Evolutionary conservation across 1,284 basidiomycete species (phyloP).

Genomic region (Sporisorium iseilematis-ciliati): DNA sequence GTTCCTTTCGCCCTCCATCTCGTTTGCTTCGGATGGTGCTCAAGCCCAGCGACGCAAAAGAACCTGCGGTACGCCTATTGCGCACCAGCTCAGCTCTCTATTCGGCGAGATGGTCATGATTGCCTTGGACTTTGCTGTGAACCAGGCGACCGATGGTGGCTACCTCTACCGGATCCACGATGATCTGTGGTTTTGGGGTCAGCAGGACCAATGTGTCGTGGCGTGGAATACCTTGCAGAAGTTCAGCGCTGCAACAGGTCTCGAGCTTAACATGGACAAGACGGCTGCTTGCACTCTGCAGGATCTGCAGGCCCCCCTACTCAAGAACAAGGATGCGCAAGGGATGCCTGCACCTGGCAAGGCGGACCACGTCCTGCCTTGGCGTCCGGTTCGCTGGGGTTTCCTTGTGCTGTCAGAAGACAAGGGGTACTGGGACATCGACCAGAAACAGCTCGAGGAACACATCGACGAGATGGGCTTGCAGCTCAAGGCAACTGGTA

Average conservation of each 20-base stretch:
- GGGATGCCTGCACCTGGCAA: not conserved
- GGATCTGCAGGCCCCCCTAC: not conserved
- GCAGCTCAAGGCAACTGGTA: slow-evolving; percentile 13
- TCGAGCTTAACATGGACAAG: slow-evolving; percentile 14
- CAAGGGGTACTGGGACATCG: slow-evolving; percentile 14
- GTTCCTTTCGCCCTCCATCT: slow-evolving; percentile 10
- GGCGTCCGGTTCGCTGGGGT: slow-evolving; percentile 5
- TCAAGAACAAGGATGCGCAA: not conserved
- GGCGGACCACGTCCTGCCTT: slow-evolving; percentile 4
- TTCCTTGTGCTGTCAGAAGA: slow-evolving; percentile 8
- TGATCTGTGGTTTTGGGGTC: slow-evolving; percentile 15
- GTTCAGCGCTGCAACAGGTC: slow-evolving; percentile 4
- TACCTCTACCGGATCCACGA: slow-evolving; percentile 19
- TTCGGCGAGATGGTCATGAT: slow-evolving; percentile 9
- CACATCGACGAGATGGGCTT: slow-evolving; percentile 13
- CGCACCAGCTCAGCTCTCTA: slow-evolving; percentile 1
- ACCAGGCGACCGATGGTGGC: slow-evolving; percentile 14
- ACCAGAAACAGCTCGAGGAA: slow-evolving; percentile 5
- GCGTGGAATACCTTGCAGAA: slow-evolving; percentile 10
- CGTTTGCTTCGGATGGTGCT: slow-evolving; percentile 7
- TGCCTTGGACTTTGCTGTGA: slow-evolving; percentile 13
- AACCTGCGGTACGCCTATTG: slow-evolving; percentile 4
- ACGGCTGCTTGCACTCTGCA: slow-evolving; percentile 10
- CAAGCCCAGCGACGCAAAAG: slow-evolving; percentile 5
- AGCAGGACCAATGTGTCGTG: slow-evolving; percentile 12